A percentile compares a stretch with the other conserved stretches of the same genome.
These are phyloP conservation scores for Cryptococcus sp. DNA, from an alignment of 1,284 basidiomycete genomes.

Conservation along the genomic window DNA sequence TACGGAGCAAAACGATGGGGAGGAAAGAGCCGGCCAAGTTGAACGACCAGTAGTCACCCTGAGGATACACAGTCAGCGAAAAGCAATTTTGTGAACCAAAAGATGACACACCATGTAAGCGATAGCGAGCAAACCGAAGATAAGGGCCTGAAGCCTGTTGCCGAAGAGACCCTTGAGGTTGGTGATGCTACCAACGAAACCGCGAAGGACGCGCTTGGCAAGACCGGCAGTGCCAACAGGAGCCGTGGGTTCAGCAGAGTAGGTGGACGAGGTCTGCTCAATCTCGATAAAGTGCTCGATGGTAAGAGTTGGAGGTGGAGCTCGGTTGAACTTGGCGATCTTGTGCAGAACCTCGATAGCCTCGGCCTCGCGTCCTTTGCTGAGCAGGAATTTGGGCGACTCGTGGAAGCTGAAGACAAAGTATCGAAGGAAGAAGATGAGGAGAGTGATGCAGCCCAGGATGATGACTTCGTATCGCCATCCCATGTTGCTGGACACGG, in stretches of 20 bases:
- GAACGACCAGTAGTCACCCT: slow-evolving; percentile 45
- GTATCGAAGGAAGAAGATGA: slow-evolving; percentile 64
- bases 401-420: slow-evolving; percentile 70
- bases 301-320: slow-evolving; percentile 40
- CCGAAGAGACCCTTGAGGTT: slow-evolving; percentile 46
- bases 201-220: slow-evolving; percentile 25
- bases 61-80: not conserved
- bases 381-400: slow-evolving; percentile 72
- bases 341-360: slow-evolving; percentile 70
- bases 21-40: slow-evolving; percentile 52
- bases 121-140: slow-evolving; percentile 41
- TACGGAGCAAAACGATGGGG: slow-evolving; percentile 47
- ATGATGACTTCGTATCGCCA: slow-evolving; percentile 62
- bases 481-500: slow-evolving; percentile 58
- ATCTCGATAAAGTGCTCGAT: slow-evolving; percentile 51
- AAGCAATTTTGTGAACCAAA: not conserved
- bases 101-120: slow-evolving; percentile 20
- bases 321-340: slow-evolving; percentile 67
- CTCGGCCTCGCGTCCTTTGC: slow-evolving; percentile 66
- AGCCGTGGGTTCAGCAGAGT: slow-evolving; percentile 22
- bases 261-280: slow-evolving; percentile 10
- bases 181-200: slow-evolving; percentile 28
- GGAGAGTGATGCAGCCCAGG: slow-evolving; percentile 49
- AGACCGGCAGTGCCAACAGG: slow-evolving; percentile 1
- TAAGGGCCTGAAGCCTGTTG: slow-evolving; percentile 36